Conservation (phyloP, 257 asterid species). For the Solanum peruvianum region DNA sequence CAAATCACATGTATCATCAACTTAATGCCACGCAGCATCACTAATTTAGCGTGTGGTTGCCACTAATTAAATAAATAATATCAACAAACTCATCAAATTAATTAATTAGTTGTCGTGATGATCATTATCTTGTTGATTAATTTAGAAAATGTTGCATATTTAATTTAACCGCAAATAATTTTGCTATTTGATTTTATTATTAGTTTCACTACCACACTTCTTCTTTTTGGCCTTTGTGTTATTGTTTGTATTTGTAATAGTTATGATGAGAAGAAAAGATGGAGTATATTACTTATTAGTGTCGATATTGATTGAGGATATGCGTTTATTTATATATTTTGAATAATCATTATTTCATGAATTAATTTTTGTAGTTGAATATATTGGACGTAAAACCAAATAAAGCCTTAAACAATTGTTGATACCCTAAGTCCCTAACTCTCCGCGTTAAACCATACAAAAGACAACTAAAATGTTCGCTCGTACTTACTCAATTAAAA, state of each 20-base stretch:
- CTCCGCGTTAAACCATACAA: no score
- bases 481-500: no score
- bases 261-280: neutral
- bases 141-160: neutral
- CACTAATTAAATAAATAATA: neutral
- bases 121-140: neutral
- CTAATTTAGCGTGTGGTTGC: constrained; percentile 4
- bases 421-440: no score
- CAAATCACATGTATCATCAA: neutral
- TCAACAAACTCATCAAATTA: neutral
- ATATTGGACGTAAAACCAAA: neutral
- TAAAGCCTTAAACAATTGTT: neutral
- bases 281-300: neutral
- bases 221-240: neutral
- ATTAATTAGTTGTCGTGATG: neutral
- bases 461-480: fast-evolving
- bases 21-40: neutral
- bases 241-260: neutral
- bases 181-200: neutral
- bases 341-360: neutral
- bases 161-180: neutral
- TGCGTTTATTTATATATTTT: neutral
- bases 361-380: neutral
- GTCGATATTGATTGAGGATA: no score
- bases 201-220: neutral